These are phyloP conservation scores for Coffea eugenioides DNA, from an alignment of 257 asterid species.

Conservation along the genomic window DNA sequence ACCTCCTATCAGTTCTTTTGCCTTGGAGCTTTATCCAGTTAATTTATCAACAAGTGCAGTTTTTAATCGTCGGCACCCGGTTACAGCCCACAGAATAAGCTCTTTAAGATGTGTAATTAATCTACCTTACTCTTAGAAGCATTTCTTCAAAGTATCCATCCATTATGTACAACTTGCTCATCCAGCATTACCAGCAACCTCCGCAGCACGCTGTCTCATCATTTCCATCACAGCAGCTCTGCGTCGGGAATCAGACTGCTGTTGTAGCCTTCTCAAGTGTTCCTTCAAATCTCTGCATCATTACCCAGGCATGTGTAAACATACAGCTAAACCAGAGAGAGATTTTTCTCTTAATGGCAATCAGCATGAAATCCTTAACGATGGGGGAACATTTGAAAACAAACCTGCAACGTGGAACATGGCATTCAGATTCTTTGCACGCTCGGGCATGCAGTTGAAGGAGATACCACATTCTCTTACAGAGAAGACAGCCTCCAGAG, in stretches of 20 bases:
- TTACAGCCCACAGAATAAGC: slow-evolving; percentile 22
- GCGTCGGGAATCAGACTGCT: slow-evolving; percentile 89
- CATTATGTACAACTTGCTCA: slow-evolving; percentile 32
- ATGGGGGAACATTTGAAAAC: slow-evolving; percentile 16
- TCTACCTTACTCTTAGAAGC: neutral
- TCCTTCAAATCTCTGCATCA: slow-evolving; percentile 73
- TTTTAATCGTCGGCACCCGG: slow-evolving; percentile 11
- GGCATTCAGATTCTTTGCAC: slow-evolving; percentile 86
- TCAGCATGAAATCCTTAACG: neutral
- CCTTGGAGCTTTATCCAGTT: slow-evolving; percentile 18
- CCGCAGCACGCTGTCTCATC: slow-evolving; percentile 98
- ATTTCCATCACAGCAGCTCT: slow-evolving; percentile 96
- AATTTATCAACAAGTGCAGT: slow-evolving; percentile 10
- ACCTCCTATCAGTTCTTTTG: slow-evolving; percentile 19
- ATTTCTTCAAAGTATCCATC: slow-evolving; percentile 9
- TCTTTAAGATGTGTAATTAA: slow-evolving; percentile 21
- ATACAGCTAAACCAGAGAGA: neutral
- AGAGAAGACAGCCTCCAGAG: slow-evolving; percentile 85
- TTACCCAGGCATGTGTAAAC: neutral
- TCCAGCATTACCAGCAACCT: slow-evolving; percentile 70
- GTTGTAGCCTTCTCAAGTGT: slow-evolving; percentile 75
- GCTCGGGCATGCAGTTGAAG: slow-evolving; percentile 98
- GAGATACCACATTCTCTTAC: slow-evolving; percentile 98
- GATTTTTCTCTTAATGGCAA: neutral
- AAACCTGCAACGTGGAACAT: slow-evolving; percentile 98